These are phyloP conservation scores for Gamarada debralockiae DNA, from an alignment of 495 filamentous ascomycete species.

Conservation along the genomic window DNA sequence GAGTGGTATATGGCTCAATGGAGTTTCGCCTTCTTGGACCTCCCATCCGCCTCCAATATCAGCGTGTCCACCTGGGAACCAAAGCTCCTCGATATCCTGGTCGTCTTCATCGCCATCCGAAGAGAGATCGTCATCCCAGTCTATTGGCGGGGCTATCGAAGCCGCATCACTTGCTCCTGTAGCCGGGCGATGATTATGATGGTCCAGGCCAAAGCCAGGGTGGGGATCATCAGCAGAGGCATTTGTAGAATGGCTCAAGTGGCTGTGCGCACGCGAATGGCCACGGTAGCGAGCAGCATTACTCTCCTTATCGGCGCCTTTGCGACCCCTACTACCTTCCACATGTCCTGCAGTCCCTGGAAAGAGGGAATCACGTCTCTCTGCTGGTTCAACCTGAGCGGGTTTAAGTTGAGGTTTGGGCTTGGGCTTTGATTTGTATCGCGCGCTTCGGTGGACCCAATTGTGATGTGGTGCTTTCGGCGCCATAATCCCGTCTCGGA, in stretches of 20 bases:
- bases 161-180: neutral
- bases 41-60: constrained; percentile 88
- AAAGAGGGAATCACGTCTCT: neutral
- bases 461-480: neutral
- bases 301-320: neutral
- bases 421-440: neutral
- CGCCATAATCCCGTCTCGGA: neutral
- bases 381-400: too few species aligned
- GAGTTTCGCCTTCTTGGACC: constrained; percentile 46
- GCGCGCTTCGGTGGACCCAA: neutral
- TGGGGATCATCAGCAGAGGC: neutral
- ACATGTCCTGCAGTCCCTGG: neutral
- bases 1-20: constrained; percentile 71
- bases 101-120: constrained; percentile 9
- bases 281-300: neutral
- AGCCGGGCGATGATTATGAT: neutral
- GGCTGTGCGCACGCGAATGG: neutral
- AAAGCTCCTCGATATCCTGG: constrained; percentile 34
- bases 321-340: neutral
- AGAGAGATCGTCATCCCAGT: neutral
- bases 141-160: neutral
- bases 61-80: constrained; percentile 57
- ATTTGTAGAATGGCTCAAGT: neutral
- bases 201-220: neutral
- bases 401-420: too few species aligned